Evolutionary conservation across 768 basidiomycete species (phyloP), one percentile per base, ranked within the genome.

Genomic region (Tephrocybe sp.): DNA sequence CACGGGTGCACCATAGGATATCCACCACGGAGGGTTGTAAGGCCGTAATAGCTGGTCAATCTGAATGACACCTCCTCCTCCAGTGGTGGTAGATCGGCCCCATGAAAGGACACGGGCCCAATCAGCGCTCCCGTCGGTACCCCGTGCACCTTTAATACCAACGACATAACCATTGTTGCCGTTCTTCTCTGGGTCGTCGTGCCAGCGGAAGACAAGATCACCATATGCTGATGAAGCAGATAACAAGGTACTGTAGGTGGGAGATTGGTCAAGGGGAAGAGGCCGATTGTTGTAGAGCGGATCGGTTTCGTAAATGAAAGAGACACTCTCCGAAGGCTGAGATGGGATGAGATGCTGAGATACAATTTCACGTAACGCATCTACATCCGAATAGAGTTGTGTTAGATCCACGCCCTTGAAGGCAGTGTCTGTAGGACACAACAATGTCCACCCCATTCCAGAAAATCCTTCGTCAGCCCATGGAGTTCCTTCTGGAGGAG

Each of bases 341-440:
- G 72, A 74, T 12, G 80, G 84, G 49, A 91, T 80, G 42, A 92
- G 75, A 66, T 91, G 91, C 61, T 93, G 91, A 38, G 76, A 68
- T 51, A 91, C 87, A 21, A 92, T 78, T 8, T 64, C 70, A 45
- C 73, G 76, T 41, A 91, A 70, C 6, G 59, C 60, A 3, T 79
- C 74, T 10, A 67, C 50, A 60, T 91, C 77, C 22, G 75, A 76
- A 54, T 83, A 84, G 19, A 93, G 65, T 50, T 69, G 65, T 0
- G 93, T 93, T 49, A 98, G 67, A 69, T 98, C 94, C 65, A 88
- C 69, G 18, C 79, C 71, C 63, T 92, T 86, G 77, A 98, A 97
- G 0, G 95, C 94, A 50, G 88, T 86, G 60, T 99, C 97, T 5
- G 83, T 82, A 3, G 97, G 97, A 57, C 90, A 94, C 18, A 99